Conservation (phyloP, 352 stramenopile species). For the Globisporangium paroecandrum region DNA sequence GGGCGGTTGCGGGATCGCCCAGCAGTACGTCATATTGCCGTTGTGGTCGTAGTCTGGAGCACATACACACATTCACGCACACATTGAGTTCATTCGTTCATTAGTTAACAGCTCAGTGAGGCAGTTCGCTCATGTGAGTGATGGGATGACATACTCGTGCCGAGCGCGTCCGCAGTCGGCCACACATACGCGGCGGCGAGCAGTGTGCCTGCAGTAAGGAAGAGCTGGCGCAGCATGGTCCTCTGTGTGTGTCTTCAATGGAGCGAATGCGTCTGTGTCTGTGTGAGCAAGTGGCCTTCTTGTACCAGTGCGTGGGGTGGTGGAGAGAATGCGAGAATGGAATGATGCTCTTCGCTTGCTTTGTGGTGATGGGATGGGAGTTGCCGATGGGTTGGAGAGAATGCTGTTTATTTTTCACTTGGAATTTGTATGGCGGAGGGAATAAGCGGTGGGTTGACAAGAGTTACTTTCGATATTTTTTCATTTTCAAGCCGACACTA, state of each 20-base stretch:
- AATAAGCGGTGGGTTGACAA: neutral
- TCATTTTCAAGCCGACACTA: neutral
- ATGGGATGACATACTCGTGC: constrained; percentile 36
- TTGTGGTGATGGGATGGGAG: neutral
- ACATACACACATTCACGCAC: neutral
- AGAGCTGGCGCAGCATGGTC: constrained; percentile 1
- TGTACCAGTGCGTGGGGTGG: neutral
- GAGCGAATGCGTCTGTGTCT: neutral
- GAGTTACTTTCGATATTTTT: neutral
- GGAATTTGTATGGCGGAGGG: neutral
- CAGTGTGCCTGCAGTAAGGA: constrained; percentile 1
- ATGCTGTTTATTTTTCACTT: neutral
- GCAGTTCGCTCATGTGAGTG: neutral
- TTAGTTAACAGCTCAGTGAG: neutral
- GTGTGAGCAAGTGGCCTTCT: neutral
- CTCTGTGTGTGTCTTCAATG: neutral
- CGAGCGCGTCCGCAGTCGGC: constrained; percentile 24
- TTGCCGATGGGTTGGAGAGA: neutral
- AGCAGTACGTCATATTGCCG: constrained; percentile 47
- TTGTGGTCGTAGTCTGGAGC: constrained; percentile 40
- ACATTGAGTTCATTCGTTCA: neutral
- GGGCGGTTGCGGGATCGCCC: constrained; percentile 40
- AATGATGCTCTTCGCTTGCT: neutral
- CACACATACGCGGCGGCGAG: constrained; percentile 14
- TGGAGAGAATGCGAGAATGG: constrained; percentile 3